Evolutionary conservation across 805 yeast genomes (phyloP).

Genomic region (Candida awuae): DNA sequence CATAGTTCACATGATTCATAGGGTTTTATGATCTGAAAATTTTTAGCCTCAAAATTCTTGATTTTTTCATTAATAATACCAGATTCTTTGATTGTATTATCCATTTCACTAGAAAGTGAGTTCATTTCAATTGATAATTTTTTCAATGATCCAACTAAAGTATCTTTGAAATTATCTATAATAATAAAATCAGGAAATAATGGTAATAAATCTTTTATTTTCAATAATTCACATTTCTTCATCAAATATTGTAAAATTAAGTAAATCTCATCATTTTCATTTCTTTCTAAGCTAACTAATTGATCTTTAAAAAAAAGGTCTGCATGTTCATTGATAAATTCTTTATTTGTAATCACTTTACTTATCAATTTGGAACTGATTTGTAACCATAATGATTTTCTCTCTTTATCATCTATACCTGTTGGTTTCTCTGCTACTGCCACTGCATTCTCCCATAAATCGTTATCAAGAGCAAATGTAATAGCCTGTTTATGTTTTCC

Average conservation of each 20-base stretch:
- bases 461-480: conserved; percentile 56
- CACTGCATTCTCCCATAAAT: conserved; percentile 50
- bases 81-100: conserved; percentile 54
- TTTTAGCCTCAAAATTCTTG: conserved; percentile 36
- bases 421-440: conserved; percentile 47
- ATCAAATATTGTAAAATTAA: conserved; percentile 30
- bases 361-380: conserved; percentile 46
- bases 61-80: conserved; percentile 56
- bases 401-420: conserved; percentile 29
- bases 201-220: conserved; percentile 77
- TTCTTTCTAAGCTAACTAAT: neutral
- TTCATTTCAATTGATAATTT: conserved; percentile 59
- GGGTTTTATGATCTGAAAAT: conserved; percentile 65
- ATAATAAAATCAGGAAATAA: conserved; percentile 77
- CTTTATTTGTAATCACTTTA: conserved; percentile 25
- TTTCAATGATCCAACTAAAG: conserved; percentile 72
- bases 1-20: conserved; percentile 79
- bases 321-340: conserved; percentile 19
- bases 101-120: conserved; percentile 65
- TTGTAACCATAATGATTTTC: conserved; percentile 68
- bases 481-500: conserved; percentile 76
- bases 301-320: conserved; percentile 13
- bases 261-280: conserved; percentile 23
- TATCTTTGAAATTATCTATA: conserved; percentile 76
- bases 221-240: conserved; percentile 42